Base-by-base conservation (phyloP, 768 basidiomycete species). In the Podaxis pistillaris region DNA sequence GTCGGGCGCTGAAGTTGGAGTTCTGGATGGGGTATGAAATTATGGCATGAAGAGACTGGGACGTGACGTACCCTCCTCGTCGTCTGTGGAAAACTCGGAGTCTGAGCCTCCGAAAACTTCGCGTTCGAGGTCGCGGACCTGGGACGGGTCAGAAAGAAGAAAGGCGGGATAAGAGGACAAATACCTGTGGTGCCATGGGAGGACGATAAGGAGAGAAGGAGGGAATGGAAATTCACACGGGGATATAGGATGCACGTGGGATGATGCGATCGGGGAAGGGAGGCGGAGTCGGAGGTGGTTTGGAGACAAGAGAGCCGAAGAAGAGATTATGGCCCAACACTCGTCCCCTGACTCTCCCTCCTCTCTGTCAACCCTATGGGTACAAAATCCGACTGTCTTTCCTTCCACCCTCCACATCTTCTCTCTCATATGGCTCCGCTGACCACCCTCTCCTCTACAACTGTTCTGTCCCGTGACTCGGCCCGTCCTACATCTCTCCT, bases 71-170 rank as follows among this genome's bases (percentile, higher is more conserved):
- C 82, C 80, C n/a, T 83, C 86, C 40, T 91, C 88, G 65, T 89
- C 89, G 62, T 87, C 87, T 8, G 86, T 86, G 0, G 91, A 93
- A 8, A 93, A 84, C 65, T 96, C 94, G 2, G 92, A 93, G 68
- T 90, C 90, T 17, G 87, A 89, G 41, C 89, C 89, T 64, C 90
- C 92, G 69, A 94, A 94, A 62, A 93, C 88, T 69, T 89, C 87
- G 56, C 84, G 86, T 62, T 83, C 87, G 37, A 88, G 85, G 56
- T 79, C 76, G 56, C 67, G 68, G 30, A 67, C 66, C 69, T 62
- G 22, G 2, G 13, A 13, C 5, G 44, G 68, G 8, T 73, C 63
- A 30, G 6, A 12, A 19, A 13, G 19, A 22, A 28, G 52, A 53
- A 9, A 9, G 28, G 40, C 7, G 41, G 33, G 37, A 19, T 53